Conservation (phyloP, 202 grass and related monocot genomes). For the Schoenoplectus triqueter region DNA sequence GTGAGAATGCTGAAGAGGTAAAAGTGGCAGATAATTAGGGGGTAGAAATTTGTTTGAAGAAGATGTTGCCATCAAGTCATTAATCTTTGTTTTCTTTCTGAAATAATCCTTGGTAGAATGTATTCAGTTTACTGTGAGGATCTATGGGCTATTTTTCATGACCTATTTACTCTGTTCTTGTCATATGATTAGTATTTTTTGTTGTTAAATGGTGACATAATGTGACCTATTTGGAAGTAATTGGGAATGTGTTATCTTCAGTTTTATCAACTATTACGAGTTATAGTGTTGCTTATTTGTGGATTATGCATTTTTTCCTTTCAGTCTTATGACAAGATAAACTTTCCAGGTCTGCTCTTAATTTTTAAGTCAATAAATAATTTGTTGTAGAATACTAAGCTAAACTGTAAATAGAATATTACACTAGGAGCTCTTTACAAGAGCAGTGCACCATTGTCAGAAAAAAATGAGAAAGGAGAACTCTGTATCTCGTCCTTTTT, state of each 20-base stretch:
- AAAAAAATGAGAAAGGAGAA: too few species aligned
- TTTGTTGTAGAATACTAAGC: too few species aligned
- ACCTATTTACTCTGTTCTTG: background rate
- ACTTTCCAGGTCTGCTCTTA: too few species aligned
- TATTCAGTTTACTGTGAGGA: background rate
- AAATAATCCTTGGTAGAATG: background rate
- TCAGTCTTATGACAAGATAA: background rate
- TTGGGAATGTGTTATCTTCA: background rate
- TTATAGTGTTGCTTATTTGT: background rate
- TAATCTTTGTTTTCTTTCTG: slow-evolving; percentile 1
- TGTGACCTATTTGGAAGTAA: background rate
- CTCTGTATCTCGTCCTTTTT: too few species aligned
- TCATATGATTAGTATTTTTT: background rate
- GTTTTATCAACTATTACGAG: background rate
- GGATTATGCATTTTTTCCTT: background rate
- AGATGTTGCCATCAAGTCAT: background rate
- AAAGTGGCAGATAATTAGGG: background rate
- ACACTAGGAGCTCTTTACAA: too few species aligned
- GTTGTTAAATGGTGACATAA: background rate
- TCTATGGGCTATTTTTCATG: background rate
- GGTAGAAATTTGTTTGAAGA: background rate
- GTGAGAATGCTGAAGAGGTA: slow-evolving; percentile 23
- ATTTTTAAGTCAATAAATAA: too few species aligned
- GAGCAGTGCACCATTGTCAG: too few species aligned
- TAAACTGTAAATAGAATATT: too few species aligned